A percentile compares a stretch with the other conserved stretches of the same genome.
Conservation (phyloP, 345 rosid genomes). For the Clausena lansium region DNA sequence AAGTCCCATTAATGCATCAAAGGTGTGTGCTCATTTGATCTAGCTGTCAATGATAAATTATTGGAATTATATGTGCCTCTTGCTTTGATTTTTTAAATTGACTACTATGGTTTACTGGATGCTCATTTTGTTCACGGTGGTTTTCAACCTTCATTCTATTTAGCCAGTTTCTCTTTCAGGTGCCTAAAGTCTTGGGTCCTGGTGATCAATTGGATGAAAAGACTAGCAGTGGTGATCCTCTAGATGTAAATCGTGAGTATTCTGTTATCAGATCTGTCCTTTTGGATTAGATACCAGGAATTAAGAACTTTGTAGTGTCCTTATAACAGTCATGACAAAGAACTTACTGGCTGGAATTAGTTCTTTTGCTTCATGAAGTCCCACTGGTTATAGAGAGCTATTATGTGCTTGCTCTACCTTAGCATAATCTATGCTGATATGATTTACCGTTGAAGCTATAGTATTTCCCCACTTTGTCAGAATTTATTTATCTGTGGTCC, state of each 20-base stretch:
- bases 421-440: background rate
- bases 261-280: background rate
- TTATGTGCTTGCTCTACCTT: background rate
- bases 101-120: background rate
- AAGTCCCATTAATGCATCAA: constrained; percentile 31
- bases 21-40: constrained; percentile 37
- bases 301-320: background rate
- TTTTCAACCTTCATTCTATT: constrained; percentile 6
- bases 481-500: background rate
- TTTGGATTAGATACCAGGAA: background rate
- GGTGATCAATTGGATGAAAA: constrained; percentile 47
- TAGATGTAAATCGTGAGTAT: constrained; percentile 64
- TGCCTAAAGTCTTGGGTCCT: constrained; percentile 35
- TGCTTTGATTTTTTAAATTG: background rate
- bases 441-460: background rate
- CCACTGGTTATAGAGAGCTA: background rate
- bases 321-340: background rate
- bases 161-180: constrained; percentile 28
- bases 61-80: background rate
- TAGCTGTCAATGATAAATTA: background rate
- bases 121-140: background rate
- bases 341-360: background rate
- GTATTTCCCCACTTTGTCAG: background rate
- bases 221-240: constrained; percentile 30
- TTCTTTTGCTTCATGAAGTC: background rate